Evolutionary conservation across 345 rosid genomes (phyloP), one percentile per base, ranked within the genome.

Genomic region (Hibiscus mutabilis): DNA sequence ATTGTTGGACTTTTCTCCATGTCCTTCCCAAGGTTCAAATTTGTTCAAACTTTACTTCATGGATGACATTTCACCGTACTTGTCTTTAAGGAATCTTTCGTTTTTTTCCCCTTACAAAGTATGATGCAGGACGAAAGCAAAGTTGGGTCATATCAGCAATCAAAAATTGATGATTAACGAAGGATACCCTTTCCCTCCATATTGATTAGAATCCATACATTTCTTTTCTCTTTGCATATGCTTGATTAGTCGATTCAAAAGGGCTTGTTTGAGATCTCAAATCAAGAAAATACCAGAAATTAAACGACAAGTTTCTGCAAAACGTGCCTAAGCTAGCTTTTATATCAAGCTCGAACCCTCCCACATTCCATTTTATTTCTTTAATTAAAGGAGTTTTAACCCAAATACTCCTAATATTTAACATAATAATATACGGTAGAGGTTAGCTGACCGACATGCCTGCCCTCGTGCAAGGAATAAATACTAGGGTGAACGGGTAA

Each of bases 31-130:
- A n/a, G n/a, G n/a, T n/a, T 51, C 73, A 42, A 52, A 52, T 66
- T 69, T 60, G 62, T 78, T 73, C 67, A 77, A 56, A 64, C 71
- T 68, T 18, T 13, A 62, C 25, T 60, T 33, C 66, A 53, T 62
- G 75, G 79, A 71, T 70, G 78, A 59, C 73, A 74, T 76, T 47
- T 57, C 74, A 6, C 80, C 70, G 49, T 56, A 19, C 74, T 63
- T 60, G 46, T 73, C 79, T 51, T 77, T 68, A 70, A 77, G 82
- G 82, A 80, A 73, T 78, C 81, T 76, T 70, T 40, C 22, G 10
- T 19, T 21, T 27, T 27, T 62, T 56, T 29, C n/a, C n/a, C 24
- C 61, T 60, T 57, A 18, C 29, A 49, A 67, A 16, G 33, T 16
- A 16, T 66, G 42, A 47, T 46, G 58, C 70, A 24, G 8, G 37